Evolutionary conservation across 2,329 filamentous ascomycete species (phyloP).

Genomic region (Pseudocercospora eumusae): DNA sequence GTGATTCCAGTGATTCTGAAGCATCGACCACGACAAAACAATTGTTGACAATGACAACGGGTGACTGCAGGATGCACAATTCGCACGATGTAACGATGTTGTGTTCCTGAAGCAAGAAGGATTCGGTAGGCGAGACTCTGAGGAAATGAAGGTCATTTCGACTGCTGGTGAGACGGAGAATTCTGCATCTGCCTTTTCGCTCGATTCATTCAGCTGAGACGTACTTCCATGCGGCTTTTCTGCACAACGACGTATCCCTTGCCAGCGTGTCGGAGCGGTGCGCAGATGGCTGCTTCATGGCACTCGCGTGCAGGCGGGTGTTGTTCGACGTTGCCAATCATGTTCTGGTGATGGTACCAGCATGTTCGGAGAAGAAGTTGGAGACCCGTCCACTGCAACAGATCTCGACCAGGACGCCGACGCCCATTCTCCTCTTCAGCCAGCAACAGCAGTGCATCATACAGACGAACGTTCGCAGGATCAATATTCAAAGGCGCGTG

Average conservation of each 20-base stretch:
- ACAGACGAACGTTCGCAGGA: not conserved
- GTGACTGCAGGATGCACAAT: not conserved
- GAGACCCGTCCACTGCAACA: not conserved
- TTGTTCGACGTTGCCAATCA: conserved; percentile 6
- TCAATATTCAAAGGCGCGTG: not conserved
- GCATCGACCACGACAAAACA: not conserved
- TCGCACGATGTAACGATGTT: too few species aligned
- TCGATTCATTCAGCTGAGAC: conserved; percentile 7
- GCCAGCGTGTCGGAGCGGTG: not conserved
- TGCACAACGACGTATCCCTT: not conserved
- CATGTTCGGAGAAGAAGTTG: conserved; percentile 3
- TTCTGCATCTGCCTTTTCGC: conserved; percentile 5
- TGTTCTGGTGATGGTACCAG: conserved; percentile 2
- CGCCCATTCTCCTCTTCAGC: not conserved
- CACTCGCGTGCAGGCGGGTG: conserved; percentile 5
- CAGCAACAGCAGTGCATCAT: not conserved
- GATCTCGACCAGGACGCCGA: not conserved
- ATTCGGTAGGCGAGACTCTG: not conserved
- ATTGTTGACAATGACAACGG: not conserved
- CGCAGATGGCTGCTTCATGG: conserved; percentile 5
- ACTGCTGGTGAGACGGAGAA: conserved; percentile 6
- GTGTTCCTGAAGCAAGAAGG: not conserved
- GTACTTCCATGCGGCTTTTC: not conserved
- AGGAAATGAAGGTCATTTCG: conserved; percentile 9
- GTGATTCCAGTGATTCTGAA: not conserved